Evolutionary conservation across 2,329 filamentous ascomycete genomes (phyloP).

Genomic region (Colletotrichum phormii): DNA sequence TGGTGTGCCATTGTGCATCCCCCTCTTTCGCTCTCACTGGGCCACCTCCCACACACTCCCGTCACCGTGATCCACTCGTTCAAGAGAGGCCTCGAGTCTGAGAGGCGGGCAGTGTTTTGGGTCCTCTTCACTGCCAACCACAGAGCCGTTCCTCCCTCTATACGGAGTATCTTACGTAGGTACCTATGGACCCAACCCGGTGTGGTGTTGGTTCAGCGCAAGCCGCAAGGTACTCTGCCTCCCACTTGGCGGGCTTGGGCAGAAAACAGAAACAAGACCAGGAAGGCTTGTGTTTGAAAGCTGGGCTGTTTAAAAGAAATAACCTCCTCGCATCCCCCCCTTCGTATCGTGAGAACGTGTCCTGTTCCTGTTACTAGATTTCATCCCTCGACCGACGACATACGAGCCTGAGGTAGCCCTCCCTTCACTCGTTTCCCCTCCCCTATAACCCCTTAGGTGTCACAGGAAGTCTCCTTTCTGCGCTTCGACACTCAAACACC

Average conservation of each 20-base stretch:
- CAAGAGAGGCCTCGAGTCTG: neutral
- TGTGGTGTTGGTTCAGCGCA: neutral
- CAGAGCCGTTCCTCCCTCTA: neutral
- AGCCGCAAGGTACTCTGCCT: slow-evolving; percentile 19
- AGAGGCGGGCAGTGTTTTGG: slow-evolving; percentile 13
- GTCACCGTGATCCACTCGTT: neutral
- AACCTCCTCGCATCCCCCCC: slow-evolving; percentile 22
- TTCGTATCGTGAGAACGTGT: slow-evolving; percentile 8
- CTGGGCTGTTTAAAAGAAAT: slow-evolving; percentile 28
- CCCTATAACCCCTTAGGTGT: slow-evolving; percentile 6
- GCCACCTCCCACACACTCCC: slow-evolving; percentile 6
- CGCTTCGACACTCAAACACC: slow-evolving; percentile 18
- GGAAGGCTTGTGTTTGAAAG: slow-evolving; percentile 29
- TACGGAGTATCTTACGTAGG: no score
- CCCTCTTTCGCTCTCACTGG: neutral
- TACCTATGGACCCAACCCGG: neutral
- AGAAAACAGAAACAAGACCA: slow-evolving; percentile 23
- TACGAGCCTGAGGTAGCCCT: neutral
- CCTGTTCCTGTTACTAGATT: slow-evolving; percentile 17
- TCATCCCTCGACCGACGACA: slow-evolving; percentile 23
- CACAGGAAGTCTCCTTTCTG: neutral
- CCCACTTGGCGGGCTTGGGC: slow-evolving; percentile 31
- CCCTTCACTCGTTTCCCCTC: slow-evolving; percentile 31
- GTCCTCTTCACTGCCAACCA: neutral
- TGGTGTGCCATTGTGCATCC: slow-evolving; percentile 10